Evolutionary conservation across 2,329 filamentous ascomycete genomes (phyloP), one percentile per base, ranked within the genome.

Genomic region (Epichloe elymi): DNA sequence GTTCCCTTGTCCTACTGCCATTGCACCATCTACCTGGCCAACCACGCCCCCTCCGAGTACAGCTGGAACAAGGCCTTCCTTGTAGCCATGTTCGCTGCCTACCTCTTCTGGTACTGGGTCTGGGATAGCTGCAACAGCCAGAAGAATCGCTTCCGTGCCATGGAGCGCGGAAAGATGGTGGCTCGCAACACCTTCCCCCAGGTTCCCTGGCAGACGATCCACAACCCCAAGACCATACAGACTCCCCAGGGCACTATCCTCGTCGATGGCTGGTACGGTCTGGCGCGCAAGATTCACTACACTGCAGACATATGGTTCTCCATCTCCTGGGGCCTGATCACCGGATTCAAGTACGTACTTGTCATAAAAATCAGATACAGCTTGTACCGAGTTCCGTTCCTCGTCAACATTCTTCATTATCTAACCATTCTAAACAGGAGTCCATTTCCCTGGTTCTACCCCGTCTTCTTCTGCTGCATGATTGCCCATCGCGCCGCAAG

Each of bases 91-190:
- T 91, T 79, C 62, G 64, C 74, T 43, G 74, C 75, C n/a, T 94
- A 95, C 65, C 71, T 94, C 45, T 84, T 86, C 64, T 81, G 85
- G 57, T 95, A 95, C 74, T 91, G 87, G 80, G 75, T 94, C 51
- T 95, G 89, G 88, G 89, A 95, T 63, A 93, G 88, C 42, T 83
- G 82, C 69, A 95, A 95, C 72, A 88, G 82, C 63, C 89, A 95
- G 70, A 95, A 95, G 79, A 95, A 95, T 72, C 83, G 86, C 56
- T 95, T 91, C 79, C 83, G 89, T 51, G 80, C 85, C 57, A 76
- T 81, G 68, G 87, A 94, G 70, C 80, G 84, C 54, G 88, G 88
- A 54, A 82, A 82, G 40, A 63, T 78, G 49, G 68, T 84, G 49
- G 73, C 80, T 65, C 85, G 89, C 60, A 86, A 83, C 60, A 83